Percentiles rank a stretch among this genome's conserved stretches.
phyloP scores from a whole-genome alignment of 768 basidiomycete genomes.

The Tylopilus felleus region DNA sequence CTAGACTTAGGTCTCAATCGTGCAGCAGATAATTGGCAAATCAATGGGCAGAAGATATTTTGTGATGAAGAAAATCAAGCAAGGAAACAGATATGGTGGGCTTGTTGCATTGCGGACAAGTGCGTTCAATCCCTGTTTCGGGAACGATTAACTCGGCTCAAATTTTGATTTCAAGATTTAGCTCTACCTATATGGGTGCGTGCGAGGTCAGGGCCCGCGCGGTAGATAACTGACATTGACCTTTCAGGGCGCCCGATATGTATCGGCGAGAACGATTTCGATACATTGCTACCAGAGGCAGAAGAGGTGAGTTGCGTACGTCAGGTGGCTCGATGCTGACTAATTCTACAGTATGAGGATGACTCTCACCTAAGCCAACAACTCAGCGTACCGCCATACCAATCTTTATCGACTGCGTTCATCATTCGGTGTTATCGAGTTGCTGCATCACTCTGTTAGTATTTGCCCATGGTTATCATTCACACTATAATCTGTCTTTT shows the following conservation, averaged over 20 bases:
- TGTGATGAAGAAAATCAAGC: slow-evolving; percentile 63
- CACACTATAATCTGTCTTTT: neutral
- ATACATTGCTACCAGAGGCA: slow-evolving; percentile 58
- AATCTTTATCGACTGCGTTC: slow-evolving; percentile 39
- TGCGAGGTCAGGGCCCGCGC: neutral
- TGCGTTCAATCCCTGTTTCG: slow-evolving; percentile 34
- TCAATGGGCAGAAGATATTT: slow-evolving; percentile 58
- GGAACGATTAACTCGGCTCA: neutral
- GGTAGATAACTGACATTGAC: slow-evolving; percentile 8
- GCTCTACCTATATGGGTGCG: slow-evolving; percentile 71
- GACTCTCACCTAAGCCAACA: slow-evolving; percentile 50
- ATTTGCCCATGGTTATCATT: slow-evolving; percentile 2
- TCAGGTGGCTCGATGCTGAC: slow-evolving; percentile 4
- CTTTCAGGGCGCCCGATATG: slow-evolving; percentile 58
- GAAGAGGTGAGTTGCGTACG: slow-evolving; percentile 41
- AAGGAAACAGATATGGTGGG: slow-evolving; percentile 79
- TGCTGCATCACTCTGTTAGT: slow-evolving; percentile 57
- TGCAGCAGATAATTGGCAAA: slow-evolving; percentile 71
- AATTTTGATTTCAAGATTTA: slow-evolving; percentile 44
- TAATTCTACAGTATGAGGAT: slow-evolving; percentile 51
- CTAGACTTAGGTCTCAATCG: slow-evolving; percentile 80
- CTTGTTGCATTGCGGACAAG: slow-evolving; percentile 69
- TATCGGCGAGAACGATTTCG: slow-evolving; percentile 68
- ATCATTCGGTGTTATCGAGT: slow-evolving; percentile 56
- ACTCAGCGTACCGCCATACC: slow-evolving; percentile 37